phyloP scores from a whole-genome alignment of 352 stramenopile genomes.

The Phytophthora syringae region DNA sequence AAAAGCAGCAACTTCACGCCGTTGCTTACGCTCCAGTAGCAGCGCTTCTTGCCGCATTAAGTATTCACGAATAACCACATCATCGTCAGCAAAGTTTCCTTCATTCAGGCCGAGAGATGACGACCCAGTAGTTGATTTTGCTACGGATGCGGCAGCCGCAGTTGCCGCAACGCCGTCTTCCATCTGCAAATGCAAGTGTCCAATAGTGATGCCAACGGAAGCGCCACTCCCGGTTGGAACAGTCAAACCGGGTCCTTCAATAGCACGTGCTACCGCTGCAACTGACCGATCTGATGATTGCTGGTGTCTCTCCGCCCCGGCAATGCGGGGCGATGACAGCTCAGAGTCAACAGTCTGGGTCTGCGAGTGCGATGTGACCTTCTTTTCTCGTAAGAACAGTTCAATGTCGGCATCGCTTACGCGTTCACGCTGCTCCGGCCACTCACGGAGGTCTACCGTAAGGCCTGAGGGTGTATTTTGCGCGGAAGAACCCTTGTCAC shows the following conservation, averaged over 20 bases:
- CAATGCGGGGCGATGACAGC: conserved; percentile 2
- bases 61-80: conserved; percentile 52
- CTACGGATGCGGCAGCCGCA: conserved; percentile 1
- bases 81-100: conserved; percentile 53
- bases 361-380: conserved; percentile 47
- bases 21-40: conserved; percentile 69
- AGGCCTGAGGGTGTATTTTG: conserved; percentile 14
- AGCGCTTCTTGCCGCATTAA: conserved; percentile 72
- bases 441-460: conserved; percentile 78
- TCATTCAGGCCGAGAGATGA: conserved; percentile 4
- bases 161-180: conserved; percentile 8
- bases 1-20: conserved; percentile 77
- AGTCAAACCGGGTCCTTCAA: conserved; percentile 22
- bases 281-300: conserved; percentile 43
- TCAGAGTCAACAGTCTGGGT: background rate
- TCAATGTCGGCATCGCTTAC: conserved; percentile 85
- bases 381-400: conserved; percentile 66
- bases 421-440: conserved; percentile 88
- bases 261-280: conserved; percentile 34
- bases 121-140: background rate
- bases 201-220: conserved; percentile 19
- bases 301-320: conserved; percentile 20
- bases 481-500: background rate
- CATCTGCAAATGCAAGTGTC: conserved; percentile 35
- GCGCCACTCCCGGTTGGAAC: background rate